A percentile compares a stretch with the other conserved stretches of the same genome.
Evolutionary conservation across 2,329 filamentous ascomycete species (phyloP).

Genomic region (Pochonia chlamydosporia): DNA sequence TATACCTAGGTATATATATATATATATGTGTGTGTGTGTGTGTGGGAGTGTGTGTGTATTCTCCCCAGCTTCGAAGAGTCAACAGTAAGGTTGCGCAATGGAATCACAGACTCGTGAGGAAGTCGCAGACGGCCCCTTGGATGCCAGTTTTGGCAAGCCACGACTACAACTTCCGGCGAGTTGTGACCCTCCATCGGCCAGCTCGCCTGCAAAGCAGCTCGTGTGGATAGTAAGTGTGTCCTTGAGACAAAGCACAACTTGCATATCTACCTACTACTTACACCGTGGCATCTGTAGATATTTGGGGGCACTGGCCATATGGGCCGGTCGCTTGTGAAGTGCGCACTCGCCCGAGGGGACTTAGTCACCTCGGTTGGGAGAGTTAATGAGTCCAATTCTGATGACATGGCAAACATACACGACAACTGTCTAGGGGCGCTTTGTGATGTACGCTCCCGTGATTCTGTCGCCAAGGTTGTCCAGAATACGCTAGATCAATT

Average conservation of each 20-base stretch:
- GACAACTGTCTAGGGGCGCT: slow-evolving; percentile 71
- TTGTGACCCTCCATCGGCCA: slow-evolving; percentile 74
- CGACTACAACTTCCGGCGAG: slow-evolving; percentile 63
- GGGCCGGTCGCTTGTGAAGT: slow-evolving; percentile 82
- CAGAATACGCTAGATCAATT: slow-evolving; percentile 67
- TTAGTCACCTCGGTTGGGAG: slow-evolving; percentile 82
- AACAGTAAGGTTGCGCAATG: background rate
- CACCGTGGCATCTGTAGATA: slow-evolving; percentile 60
- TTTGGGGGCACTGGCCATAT: slow-evolving; percentile 98
- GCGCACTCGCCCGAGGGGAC: slow-evolving; percentile 73
- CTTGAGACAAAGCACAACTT: too few relatives aligned
- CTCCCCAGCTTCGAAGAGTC: too few relatives aligned
- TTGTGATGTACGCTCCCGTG: slow-evolving; percentile 81
- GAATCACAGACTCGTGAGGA: slow-evolving; percentile 15
- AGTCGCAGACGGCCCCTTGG: slow-evolving; percentile 4
- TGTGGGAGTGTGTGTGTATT: too few relatives aligned
- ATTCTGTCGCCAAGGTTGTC: slow-evolving; percentile 70
- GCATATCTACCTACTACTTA: slow-evolving; percentile 1
- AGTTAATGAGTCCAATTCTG: slow-evolving; percentile 67
- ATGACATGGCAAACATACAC: slow-evolving; percentile 67
- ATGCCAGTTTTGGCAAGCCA: slow-evolving; percentile 19
- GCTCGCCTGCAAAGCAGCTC: slow-evolving; percentile 64
- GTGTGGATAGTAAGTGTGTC: slow-evolving; percentile 70
- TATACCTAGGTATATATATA: too few relatives aligned
- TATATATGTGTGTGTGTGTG: too few relatives aligned